Conservation (phyloP, 2,329 filamentous ascomycete species). For the Ceratocystis albifundus region DNA sequence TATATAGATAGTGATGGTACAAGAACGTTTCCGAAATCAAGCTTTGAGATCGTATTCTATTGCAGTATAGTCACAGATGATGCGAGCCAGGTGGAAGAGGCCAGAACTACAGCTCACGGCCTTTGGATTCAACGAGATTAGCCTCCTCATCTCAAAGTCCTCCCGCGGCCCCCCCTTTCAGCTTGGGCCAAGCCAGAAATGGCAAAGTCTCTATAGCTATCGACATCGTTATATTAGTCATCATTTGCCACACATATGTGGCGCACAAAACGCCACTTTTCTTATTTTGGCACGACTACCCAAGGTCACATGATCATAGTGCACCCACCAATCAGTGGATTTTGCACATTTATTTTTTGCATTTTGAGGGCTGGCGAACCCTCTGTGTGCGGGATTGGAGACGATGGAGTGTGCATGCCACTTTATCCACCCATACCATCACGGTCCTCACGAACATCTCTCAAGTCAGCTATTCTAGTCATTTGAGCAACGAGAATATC, state of each 20-base stretch:
- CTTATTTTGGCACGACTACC: background rate
- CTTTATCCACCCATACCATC: conserved; percentile 23
- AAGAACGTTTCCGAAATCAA: background rate
- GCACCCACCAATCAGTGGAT: conserved; percentile 20
- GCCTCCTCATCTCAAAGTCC: conserved; percentile 16
- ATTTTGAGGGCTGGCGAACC: conserved; percentile 21
- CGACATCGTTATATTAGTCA: conserved; percentile 20
- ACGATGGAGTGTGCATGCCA: conserved; percentile 20
- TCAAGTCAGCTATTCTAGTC: conserved; percentile 23
- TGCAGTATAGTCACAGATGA: background rate
- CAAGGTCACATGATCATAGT: conserved; percentile 16
- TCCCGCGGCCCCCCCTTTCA: conserved; percentile 16
- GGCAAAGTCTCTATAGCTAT: conserved; percentile 2
- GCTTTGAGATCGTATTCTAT: background rate
- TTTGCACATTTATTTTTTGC: conserved; percentile 23
- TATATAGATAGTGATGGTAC: background rate
- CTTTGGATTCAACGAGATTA: conserved; percentile 9
- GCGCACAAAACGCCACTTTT: conserved; percentile 11
- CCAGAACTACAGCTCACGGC: background rate
- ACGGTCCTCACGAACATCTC: conserved; percentile 20
- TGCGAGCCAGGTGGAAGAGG: background rate
- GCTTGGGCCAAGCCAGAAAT: conserved; percentile 7
- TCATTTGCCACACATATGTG: background rate
- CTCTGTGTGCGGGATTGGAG: conserved; percentile 19
- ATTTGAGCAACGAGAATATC: conserved; percentile 24